Evolutionary conservation across 208 protist species (phyloP), one percentile per base, ranked within the genome.

Genomic region (Wallacemonas collosoma): DNA sequence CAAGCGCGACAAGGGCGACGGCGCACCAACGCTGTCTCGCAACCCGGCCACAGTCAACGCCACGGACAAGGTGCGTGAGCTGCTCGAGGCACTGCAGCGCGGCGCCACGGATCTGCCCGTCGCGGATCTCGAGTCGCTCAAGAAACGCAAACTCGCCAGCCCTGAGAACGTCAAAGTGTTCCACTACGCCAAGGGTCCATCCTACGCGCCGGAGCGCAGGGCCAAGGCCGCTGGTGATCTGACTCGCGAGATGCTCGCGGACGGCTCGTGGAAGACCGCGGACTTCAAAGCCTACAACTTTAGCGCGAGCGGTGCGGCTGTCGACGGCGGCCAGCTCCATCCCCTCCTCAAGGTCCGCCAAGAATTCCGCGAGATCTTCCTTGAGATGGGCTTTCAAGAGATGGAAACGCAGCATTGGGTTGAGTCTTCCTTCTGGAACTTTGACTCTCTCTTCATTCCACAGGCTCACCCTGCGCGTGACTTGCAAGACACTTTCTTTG

Each of bases 391-490:
- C 44, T 99, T 99, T 87, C 88, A 98, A 75, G 99, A 99, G 91
- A 99, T 99, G 99, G 85, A 94, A 48, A 99, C 99, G 38, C 95
- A 99, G 75, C 91, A 97, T 62, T 99, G 94, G 86, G 98, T 99
- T 38, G 99, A 99, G 86, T 96, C 85, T 54, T 99, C 97, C 35
- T 99, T 99, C 90, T 99, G 99, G 99, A 99, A 99, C 93, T 99
- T 99, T 81, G 99, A 99, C 86, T 86, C 99, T 6, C 95, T 99
- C 54, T 99, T 99, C 81, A 98, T 99, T 86, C 98, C 99, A 40
- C 99, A 99, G 90, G 94, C 99, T 81, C 99, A 99, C 88, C 99
- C 99, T 11, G 99, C 99, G 6, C 90, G 99, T 62, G 99, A 99
- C 76, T 78, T 93, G 47, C 99, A 99, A 68, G 99, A 99, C 85